These are phyloP conservation scores for Clathrus columnatus DNA, from an alignment of 768 basidiomycete genomes.

Conservation along the genomic window DNA sequence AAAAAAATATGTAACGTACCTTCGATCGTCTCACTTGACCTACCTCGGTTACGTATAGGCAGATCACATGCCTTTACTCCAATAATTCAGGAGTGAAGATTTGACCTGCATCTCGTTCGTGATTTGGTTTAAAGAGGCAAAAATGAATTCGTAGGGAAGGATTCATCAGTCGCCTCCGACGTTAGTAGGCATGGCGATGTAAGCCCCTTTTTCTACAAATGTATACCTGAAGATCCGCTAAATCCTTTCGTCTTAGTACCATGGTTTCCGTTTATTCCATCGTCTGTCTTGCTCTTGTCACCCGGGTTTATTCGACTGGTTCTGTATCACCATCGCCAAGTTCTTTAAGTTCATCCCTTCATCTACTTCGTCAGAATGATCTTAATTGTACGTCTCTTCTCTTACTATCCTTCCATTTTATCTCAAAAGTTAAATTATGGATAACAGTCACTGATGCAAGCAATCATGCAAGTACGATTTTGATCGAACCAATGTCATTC, in stretches of 20 bases:
- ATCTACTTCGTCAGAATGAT: background rate
- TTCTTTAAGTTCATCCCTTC: background rate
- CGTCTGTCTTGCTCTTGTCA: background rate
- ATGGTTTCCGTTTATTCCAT: background rate
- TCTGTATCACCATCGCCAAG: background rate
- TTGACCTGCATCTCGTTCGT: background rate
- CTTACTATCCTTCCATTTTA: background rate
- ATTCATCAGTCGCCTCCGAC: background rate
- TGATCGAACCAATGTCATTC: background rate
- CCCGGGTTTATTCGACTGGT: background rate
- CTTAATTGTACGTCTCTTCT: background rate
- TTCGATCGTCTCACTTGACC: background rate
- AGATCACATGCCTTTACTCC: background rate
- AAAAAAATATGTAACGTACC: no score
- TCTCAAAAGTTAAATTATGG: background rate
- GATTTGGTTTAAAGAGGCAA: no score
- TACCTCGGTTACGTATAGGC: background rate
- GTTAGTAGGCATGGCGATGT: background rate
- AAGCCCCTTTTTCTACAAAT: background rate
- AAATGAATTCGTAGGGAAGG: background rate
- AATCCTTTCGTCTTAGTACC: background rate
- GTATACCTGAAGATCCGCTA: background rate
- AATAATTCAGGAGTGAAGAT: background rate
- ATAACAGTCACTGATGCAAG: background rate
- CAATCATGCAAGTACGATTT: background rate